Evolutionary conservation across 2,329 filamentous ascomycete genomes (phyloP).

Genomic region (Anthostomella pinea): DNA sequence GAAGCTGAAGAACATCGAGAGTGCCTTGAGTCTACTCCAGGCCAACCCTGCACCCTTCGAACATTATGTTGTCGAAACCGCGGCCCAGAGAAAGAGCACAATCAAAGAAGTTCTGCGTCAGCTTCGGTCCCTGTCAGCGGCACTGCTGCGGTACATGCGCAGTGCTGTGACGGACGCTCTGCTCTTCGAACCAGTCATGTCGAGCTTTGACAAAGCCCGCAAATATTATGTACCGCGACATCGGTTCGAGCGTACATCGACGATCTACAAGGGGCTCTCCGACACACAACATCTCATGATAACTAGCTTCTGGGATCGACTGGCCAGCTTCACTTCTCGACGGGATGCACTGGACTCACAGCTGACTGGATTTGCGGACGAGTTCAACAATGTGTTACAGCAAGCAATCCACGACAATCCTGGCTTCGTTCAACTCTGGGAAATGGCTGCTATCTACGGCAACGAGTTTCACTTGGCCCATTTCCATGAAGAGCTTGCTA

Average conservation of each 20-base stretch:
- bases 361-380: no score
- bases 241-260: no score
- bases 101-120: no score
- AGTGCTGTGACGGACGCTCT: conserved; percentile 3
- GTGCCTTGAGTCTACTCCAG: neutral
- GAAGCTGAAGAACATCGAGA: neutral
- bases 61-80: no score
- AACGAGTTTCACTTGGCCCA: no score
- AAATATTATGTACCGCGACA: conserved; percentile 22
- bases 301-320: conserved; percentile 6
- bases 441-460: no score
- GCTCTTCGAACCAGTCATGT: neutral
- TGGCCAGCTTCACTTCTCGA: conserved; percentile 1
- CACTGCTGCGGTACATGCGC: conserved; percentile 8
- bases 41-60: no score
- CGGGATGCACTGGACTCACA: neutral
- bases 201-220: conserved; percentile 14
- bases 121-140: neutral
- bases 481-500: no score
- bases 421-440: no score
- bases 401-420: neutral
- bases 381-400: conserved; percentile 3
- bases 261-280: no score
- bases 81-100: no score
- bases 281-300: no score